Conservation (phyloP, 2,329 filamentous ascomycete species). For the Fusarium aywerte region DNA sequence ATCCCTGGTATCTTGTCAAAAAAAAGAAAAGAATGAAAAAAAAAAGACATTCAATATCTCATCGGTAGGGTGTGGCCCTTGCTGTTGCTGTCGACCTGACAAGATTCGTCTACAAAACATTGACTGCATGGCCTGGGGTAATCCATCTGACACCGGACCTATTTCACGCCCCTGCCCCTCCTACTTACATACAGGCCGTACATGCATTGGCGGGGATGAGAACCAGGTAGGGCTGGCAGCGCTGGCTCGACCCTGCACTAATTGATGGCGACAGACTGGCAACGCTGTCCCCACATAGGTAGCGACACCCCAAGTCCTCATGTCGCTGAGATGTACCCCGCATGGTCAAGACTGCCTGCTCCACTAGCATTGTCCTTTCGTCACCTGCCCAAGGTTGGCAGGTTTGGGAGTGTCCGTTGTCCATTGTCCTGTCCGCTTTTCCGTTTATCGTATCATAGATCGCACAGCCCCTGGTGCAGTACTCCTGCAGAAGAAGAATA, state of each 20-base stretch:
- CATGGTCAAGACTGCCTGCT: neutral
- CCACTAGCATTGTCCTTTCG: no score
- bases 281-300: no score
- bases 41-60: neutral
- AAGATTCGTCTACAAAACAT: neutral
- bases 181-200: neutral
- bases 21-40: no score
- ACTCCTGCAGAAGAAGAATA: neutral
- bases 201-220: no score
- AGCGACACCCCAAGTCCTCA: neutral
- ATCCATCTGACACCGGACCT: no score
- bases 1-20: neutral
- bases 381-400: no score
- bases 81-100: no score
- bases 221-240: no score
- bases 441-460: neutral
- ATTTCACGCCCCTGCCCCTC: neutral
- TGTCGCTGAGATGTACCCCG: neutral
- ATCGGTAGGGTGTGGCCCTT: neutral
- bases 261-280: no score
- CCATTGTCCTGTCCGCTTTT: neutral
- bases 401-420: neutral
- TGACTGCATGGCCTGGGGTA: neutral
- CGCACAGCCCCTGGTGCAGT: neutral
- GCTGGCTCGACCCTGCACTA: neutral